Percentiles rank a stretch among this genome's conserved stretches.
phyloP scores from a whole-genome alignment of 2,329 filamentous ascomycete genomes.

The Zasmidium cellare region DNA sequence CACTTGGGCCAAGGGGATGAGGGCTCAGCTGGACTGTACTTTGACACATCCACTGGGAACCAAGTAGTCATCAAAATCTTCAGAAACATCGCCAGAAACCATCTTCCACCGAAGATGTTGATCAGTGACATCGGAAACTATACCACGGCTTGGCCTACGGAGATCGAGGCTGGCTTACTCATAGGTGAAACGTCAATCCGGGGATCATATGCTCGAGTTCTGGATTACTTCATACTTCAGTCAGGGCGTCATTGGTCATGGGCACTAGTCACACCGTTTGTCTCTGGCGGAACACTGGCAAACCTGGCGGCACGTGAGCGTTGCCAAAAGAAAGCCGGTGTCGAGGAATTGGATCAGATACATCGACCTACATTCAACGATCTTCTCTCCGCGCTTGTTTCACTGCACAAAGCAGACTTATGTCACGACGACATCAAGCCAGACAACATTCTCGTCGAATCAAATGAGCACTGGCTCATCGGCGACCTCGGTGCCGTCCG shows the following conservation, averaged over 20 bases:
- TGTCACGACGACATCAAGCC: slow-evolving; percentile 43
- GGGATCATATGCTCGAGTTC: slow-evolving; percentile 12
- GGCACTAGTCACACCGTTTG: slow-evolving; percentile 18
- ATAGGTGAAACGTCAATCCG: background rate
- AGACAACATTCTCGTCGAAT: slow-evolving; percentile 34
- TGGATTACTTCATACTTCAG: slow-evolving; percentile 21
- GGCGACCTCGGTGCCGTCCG: slow-evolving; percentile 40
- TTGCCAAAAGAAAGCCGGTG: background rate
- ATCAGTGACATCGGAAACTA: slow-evolving; percentile 4
- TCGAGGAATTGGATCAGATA: slow-evolving; percentile 25
- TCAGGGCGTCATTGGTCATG: slow-evolving; percentile 9
- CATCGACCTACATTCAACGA: slow-evolving; percentile 34
- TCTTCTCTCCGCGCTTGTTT: slow-evolving; percentile 27
- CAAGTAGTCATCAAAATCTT: slow-evolving; percentile 21
- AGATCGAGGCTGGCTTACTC: slow-evolving; percentile 19
- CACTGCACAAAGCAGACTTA: slow-evolving; percentile 32
- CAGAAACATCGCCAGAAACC: slow-evolving; percentile 8
- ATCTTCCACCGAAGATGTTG: slow-evolving; percentile 4
- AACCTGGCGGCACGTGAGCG: slow-evolving; percentile 14
- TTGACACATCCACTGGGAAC: slow-evolving; percentile 7
- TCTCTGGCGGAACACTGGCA: slow-evolving; percentile 14
- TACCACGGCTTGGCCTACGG: slow-evolving; percentile 20
- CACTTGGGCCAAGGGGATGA: slow-evolving; percentile 18
- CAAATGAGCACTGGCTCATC: slow-evolving; percentile 30
- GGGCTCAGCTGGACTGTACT: slow-evolving; percentile 17